Conservation (phyloP, 192 early-diverging fungal species). For the Gamsiella multidivaricata region DNA sequence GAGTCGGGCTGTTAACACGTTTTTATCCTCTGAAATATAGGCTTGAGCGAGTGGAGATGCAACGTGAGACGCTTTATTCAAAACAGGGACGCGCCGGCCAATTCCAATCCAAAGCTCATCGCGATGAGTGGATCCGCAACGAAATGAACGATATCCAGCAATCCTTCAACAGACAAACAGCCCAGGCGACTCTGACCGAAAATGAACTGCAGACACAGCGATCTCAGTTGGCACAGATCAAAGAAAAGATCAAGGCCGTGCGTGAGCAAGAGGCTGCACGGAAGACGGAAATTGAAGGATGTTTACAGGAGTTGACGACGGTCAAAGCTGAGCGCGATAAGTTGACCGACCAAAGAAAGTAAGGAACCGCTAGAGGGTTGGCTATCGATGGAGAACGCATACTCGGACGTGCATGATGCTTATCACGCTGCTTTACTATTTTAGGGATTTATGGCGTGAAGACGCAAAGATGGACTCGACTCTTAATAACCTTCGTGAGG, state of each 20-base stretch:
- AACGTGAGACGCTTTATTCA: constrained; percentile 80
- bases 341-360: constrained; percentile 79
- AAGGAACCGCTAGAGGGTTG: constrained; percentile 16
- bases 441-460: constrained; percentile 89
- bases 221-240: constrained; percentile 34
- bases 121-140: constrained; percentile 80
- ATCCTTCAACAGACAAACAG: constrained; percentile 61
- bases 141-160: constrained; percentile 76
- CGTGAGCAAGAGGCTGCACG: constrained; percentile 24
- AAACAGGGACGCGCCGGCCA: constrained; percentile 88
- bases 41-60: constrained; percentile 69
- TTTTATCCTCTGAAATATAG: constrained; percentile 56
- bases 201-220: constrained; percentile 46
- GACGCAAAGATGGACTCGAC: constrained; percentile 79
- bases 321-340: constrained; percentile 63
- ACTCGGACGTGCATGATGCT: too few relatives aligned
- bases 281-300: constrained; percentile 9
- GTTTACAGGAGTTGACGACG: constrained; percentile 5
- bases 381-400: too few relatives aligned
- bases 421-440: not conserved
- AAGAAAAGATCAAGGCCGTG: constrained; percentile 20
- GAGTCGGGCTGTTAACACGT: too few relatives aligned
- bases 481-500: constrained; percentile 75
- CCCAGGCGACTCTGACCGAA: constrained; percentile 62
- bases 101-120: constrained; percentile 77